Percentiles rank a stretch among this genome's conserved stretches.
These are phyloP conservation scores for Cercospora janseana DNA, from an alignment of 2,329 filamentous ascomycete species.

Conservation along the genomic window DNA sequence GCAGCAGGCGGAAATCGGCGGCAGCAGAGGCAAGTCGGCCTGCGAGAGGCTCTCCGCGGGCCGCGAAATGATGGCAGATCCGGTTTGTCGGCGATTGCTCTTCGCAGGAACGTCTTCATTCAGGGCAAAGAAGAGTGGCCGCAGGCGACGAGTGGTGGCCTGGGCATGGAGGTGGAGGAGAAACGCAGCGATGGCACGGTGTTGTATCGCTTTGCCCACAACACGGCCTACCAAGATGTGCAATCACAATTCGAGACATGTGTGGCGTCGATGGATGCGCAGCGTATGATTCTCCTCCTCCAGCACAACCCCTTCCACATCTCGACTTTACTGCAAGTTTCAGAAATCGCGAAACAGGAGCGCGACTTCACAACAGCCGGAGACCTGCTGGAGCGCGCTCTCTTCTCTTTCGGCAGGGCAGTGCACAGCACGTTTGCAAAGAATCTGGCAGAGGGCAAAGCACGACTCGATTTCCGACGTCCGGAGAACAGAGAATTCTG, in stretches of 20 bases:
- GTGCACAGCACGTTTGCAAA: slow-evolving; percentile 78
- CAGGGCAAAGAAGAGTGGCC: slow-evolving; percentile 89
- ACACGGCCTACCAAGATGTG: slow-evolving; percentile 66
- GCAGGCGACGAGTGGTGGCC: slow-evolving; percentile 70
- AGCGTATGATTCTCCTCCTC: slow-evolving; percentile 75
- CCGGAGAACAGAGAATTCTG: slow-evolving; percentile 91
- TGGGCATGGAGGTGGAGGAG: slow-evolving; percentile 73
- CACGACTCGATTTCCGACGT: slow-evolving; percentile 74
- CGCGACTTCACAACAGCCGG: slow-evolving; percentile 81
- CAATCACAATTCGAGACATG: slow-evolving; percentile 74
- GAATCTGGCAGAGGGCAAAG: slow-evolving; percentile 72
- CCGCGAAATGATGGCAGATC: slow-evolving; percentile 57
- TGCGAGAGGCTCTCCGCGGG: slow-evolving; percentile 54
- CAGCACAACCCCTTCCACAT: slow-evolving; percentile 82
- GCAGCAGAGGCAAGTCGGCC: slow-evolving; percentile 52
- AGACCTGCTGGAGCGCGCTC: slow-evolving; percentile 82
- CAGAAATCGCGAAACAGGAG: slow-evolving; percentile 87
- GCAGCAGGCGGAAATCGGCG: slow-evolving; percentile 34
- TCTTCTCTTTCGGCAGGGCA: slow-evolving; percentile 91
- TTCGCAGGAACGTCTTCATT: slow-evolving; percentile 78
- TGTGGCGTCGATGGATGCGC: slow-evolving; percentile 81
- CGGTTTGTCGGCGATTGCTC: slow-evolving; percentile 68
- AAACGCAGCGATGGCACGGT: slow-evolving; percentile 58
- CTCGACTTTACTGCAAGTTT: slow-evolving; percentile 88
- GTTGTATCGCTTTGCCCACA: slow-evolving; percentile 78